Base-by-base conservation (phyloP, 257 asterid species). In the Lycium barbarum region DNA sequence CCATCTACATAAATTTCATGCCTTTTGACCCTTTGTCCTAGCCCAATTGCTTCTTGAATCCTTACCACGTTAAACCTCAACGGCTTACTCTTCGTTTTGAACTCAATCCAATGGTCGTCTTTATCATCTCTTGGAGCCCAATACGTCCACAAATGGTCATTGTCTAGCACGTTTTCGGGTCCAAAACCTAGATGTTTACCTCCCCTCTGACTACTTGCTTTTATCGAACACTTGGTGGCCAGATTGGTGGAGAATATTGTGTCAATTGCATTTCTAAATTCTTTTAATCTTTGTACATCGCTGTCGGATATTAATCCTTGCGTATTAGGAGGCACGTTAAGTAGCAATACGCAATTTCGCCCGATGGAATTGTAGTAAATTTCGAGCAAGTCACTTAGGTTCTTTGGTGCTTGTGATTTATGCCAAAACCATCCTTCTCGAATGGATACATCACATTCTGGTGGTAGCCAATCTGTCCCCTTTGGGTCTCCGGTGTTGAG, bases 381-480 rank as follows among this genome's bases (percentile, higher is more conserved):
- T 22, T 93, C 89, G 1, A 96, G 91, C 0, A 96, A 88, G 57
- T 93, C 84, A 26, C 83, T 86, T 1, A 95, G 90, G 68, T 43
- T 89, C 86, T 93, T 96, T 20, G 99, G 98, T 35, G 92, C 43
- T 86, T 96, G 84, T 9, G 93, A 86, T 86, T 93, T 93, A 15
- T 96, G 99, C 99, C 98, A 96, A 88, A 96, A 96, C 99, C 98
- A 96, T 7, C 98, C 97, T 10, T 49, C 12, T 83, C 99, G 86
- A 57, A 96, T 92, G 22, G 99, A 96, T 54, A 96, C 97, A 80
- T 96, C 99, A 51, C 99, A 96, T 83, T 96, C 99, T 36, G 99
- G 92, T 1, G 99, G 99, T 65, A 96, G 10, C 99, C 99, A 96
- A 22, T 94, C 90, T 0, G 91, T 91, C 85, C 99, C 99, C 86